Base-by-base conservation (phyloP, 140 eudicot genomes). In the Senecio squalidus region DNA sequence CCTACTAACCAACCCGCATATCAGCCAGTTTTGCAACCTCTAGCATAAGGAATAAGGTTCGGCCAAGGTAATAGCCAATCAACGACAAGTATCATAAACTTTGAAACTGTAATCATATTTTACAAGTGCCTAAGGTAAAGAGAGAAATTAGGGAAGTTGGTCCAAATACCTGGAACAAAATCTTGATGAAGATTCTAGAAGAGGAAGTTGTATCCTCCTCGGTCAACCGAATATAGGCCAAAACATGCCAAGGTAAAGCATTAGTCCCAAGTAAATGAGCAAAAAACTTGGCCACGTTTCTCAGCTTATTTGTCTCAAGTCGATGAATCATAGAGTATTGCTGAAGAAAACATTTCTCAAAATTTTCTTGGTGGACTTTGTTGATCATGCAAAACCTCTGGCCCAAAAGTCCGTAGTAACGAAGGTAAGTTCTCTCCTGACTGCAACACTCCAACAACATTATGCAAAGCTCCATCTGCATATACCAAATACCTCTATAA, bases 331-430 rank as follows among this genome's bases (percentile, higher is more conserved):
- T 87, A 0, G 96, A 79, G 43, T 92, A 92, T 31, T 87, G 98
- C 50, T 92, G 84, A 2, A 84, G 87, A 64, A 92, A 92, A 28
- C 93, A 86, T 33, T 70, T 87, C 40, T 92, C 96, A 22, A 92
- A 92, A 31, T 81, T 79, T 54, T 84, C 96, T 66, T 87, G 95
- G 58, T 87, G 53, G 17, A 87, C 75, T 51, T 82, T 84, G 74
- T 92, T 82, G 14, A 92, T 81, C 89, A 92, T 82, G 48, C 96
- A 92, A 58, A 92, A 87, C n/a, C 98, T 68, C 69, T 92, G 98
- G 14, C 96, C 98, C 56, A 92, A 30, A 60, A 92, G 95, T 17
- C 98, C 96, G 65, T 84, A 91, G 55, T 91, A 91, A 0, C 98
- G 88, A 20, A 81, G 88, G 26, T 91, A 91, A 1, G 96, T 91